These are phyloP conservation scores for Russula griseocarnosa DNA, from an alignment of 768 basidiomycete species.

Conservation along the genomic window DNA sequence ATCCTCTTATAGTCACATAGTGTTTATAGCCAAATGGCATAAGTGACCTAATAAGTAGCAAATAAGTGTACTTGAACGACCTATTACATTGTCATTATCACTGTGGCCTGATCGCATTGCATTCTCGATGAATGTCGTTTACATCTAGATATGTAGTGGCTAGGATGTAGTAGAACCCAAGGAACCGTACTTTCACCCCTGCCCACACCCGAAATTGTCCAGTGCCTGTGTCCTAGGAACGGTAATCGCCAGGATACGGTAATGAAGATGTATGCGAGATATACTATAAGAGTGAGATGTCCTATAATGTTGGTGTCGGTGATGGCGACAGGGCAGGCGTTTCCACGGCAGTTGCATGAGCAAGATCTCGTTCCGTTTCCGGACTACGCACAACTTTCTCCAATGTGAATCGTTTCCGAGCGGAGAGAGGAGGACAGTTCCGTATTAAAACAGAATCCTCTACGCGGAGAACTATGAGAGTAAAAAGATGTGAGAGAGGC, in stretches of 20 bases:
- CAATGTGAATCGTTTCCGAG: conserved; percentile 70
- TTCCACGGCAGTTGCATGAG: conserved; percentile 6
- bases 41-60: too few species aligned
- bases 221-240: not conserved
- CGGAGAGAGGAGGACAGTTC: conserved; percentile 78
- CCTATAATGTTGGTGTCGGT: not conserved
- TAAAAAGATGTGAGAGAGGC: conserved; percentile 11
- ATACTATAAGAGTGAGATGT: not conserved
- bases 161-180: not conserved
- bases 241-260: not conserved
- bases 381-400: conserved; percentile 67
- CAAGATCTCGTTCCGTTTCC: conserved; percentile 42
- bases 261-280: not conserved
- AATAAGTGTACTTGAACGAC: too few species aligned
- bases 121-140: not conserved
- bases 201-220: not conserved
- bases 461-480: conserved; percentile 52
- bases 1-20: too few species aligned
- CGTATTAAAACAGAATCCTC: conserved; percentile 74
- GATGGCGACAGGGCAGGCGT: not conserved
- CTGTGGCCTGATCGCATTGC: not conserved
- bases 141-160: not conserved
- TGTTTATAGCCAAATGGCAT: too few species aligned
- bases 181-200: not conserved
- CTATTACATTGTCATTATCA: not conserved